Percentiles rank a stretch among this genome's conserved stretches.
Conservation (phyloP, 148 eudicot species). For the Limonium bicolor region DNA sequence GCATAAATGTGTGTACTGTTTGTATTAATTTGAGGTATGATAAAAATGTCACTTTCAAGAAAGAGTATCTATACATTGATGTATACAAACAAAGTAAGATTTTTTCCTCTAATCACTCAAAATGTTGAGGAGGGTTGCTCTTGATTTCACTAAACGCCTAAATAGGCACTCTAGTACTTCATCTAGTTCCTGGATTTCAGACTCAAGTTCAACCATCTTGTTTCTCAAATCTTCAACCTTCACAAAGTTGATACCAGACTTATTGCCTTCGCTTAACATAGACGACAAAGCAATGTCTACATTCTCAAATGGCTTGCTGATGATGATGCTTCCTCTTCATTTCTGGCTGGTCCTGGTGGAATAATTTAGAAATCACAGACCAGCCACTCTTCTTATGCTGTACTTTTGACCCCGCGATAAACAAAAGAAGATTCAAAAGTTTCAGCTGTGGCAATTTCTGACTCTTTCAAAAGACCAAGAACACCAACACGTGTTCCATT, state of each 20-base stretch:
- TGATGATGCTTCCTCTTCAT: too few species aligned
- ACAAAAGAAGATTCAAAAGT: constrained; percentile 11
- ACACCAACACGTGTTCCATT: not conserved
- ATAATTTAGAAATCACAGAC: constrained; percentile 7
- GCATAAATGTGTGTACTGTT: too few species aligned
- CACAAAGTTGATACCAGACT: not conserved
- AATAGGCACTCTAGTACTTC: constrained; percentile 14
- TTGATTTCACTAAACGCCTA: constrained; percentile 17
- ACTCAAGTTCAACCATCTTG: constrained; percentile 11
- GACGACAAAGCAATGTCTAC: constrained; percentile 5
- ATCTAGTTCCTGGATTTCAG: constrained; percentile 14
- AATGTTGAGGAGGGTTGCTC: constrained; percentile 20
- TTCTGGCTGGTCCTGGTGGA: too few species aligned
- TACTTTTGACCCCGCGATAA: constrained; percentile 1
- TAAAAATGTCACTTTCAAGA: too few species aligned
- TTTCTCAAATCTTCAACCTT: constrained; percentile 6
- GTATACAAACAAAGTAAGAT: not conserved
- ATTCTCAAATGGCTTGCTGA: not conserved
- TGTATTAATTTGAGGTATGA: too few species aligned
- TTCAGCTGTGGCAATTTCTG: constrained; percentile 3
- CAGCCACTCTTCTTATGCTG: constrained; percentile 5
- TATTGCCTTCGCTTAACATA: not conserved
- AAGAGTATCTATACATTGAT: not conserved
- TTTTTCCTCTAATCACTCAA: constrained; percentile 7
- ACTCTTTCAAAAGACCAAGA: constrained; percentile 6